These are phyloP conservation scores for Hygrophoropsis aurantiaca DNA, from an alignment of 768 basidiomycete genomes.

Conservation along the genomic window DNA sequence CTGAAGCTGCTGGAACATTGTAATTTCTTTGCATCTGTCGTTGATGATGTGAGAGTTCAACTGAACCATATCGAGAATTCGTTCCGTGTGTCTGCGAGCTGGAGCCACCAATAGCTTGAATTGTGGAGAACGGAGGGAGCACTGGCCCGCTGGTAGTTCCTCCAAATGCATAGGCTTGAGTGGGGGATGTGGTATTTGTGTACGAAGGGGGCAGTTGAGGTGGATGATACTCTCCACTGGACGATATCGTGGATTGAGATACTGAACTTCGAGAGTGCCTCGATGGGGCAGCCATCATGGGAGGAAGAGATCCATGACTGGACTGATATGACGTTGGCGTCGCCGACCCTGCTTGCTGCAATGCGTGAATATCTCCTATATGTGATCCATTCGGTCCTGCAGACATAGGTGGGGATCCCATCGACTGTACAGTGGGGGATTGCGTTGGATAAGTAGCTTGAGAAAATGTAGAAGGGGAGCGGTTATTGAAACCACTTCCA, in stretches of 20 bases:
- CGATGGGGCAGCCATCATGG: constrained; percentile 26
- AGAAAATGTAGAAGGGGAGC: constrained; percentile 63
- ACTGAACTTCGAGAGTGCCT: constrained; percentile 33
- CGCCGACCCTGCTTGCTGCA: constrained; percentile 25
- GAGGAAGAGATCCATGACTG: constrained; percentile 25
- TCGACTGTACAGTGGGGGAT: constrained; percentile 68
- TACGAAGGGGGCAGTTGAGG: constrained; percentile 44
- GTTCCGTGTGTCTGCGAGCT: constrained; percentile 52
- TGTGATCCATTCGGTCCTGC: constrained; percentile 39
- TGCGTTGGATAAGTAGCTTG: constrained; percentile 52
- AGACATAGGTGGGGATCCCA: constrained; percentile 46
- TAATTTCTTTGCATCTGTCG: constrained; percentile 31
- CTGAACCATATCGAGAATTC: constrained; percentile 56
- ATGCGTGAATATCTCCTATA: constrained; percentile 14
- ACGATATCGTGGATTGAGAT: constrained; percentile 32
- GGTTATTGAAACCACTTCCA: constrained; percentile 42
- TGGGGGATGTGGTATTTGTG: constrained; percentile 35
- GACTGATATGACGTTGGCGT: constrained; percentile 30
- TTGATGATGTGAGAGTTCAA: constrained; percentile 40
- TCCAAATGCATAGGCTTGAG: constrained; percentile 30
- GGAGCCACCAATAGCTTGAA: constrained; percentile 53
- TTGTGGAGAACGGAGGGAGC: constrained; percentile 71
- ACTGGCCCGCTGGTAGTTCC: constrained; percentile 48
- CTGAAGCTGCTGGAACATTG: constrained; percentile 29
- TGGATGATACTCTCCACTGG: constrained; percentile 42